A percentile compares a stretch with the other conserved stretches of the same genome.
Conservation (phyloP, 129 eudicot genomes). For the Solidago caesia region DNA sequence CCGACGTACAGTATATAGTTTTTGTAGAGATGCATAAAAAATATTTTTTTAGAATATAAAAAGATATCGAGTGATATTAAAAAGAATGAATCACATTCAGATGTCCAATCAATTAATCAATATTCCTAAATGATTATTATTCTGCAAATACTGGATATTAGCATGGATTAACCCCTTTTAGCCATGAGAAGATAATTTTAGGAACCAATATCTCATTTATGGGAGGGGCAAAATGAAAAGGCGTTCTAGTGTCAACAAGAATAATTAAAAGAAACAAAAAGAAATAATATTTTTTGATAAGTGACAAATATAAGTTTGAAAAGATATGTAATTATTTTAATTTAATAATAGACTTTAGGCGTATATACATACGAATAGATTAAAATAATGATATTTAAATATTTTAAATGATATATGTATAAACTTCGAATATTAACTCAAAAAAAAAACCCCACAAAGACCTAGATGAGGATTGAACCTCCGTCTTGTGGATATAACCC, state of each 20-base stretch:
- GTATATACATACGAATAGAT: too few species aligned
- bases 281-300: background rate
- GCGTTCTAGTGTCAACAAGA: slow-evolving; percentile 21
- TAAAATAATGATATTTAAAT: too few species aligned
- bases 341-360: too few species aligned
- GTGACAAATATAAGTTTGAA: background rate
- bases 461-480: too few species aligned
- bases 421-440: too few species aligned
- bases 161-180: background rate
- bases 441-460: too few species aligned
- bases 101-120: slow-evolving; percentile 24
- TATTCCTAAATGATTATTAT: slow-evolving; percentile 33
- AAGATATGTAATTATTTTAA: too few species aligned
- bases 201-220: slow-evolving; percentile 22
- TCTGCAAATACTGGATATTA: slow-evolving; percentile 8
- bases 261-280: slow-evolving; percentile 7
- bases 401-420: too few species aligned
- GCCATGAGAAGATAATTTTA: background rate
- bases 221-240: slow-evolving; percentile 24
- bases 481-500: too few species aligned
- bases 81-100: slow-evolving; percentile 27
- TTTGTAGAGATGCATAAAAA: too few species aligned
- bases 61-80: slow-evolving; percentile 18
- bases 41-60: background rate
- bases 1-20: too few species aligned